Percentiles rank a stretch among this genome's conserved stretches.
Conservation (phyloP, 352 stramenopile genomes). For the Globisporangium sylvaticum region DNA sequence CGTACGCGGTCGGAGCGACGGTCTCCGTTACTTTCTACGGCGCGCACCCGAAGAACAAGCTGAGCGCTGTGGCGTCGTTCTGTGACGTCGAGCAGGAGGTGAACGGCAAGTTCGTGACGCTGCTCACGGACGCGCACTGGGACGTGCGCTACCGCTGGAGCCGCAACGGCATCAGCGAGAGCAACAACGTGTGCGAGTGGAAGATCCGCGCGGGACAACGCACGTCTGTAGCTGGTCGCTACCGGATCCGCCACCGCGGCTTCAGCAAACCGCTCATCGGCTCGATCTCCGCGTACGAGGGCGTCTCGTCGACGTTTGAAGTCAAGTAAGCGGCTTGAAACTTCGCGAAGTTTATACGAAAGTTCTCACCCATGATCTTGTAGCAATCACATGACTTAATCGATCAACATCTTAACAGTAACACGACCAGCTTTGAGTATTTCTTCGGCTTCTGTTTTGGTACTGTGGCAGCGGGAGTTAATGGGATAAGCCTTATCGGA, state of each 20-base stretch:
- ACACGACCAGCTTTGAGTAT: not conserved
- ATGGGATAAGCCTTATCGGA: no score
- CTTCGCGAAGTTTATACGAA: no score
- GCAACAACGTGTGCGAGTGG: constrained; percentile 39
- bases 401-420: not conserved
- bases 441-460: not conserved
- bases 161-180: constrained; percentile 22
- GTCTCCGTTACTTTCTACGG: constrained; percentile 37
- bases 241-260: constrained; percentile 41
- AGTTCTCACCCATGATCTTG: no score
- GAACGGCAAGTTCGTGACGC: constrained; percentile 21
- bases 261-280: constrained; percentile 31
- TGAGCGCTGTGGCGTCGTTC: constrained; percentile 21
- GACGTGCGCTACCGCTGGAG: constrained; percentile 40
- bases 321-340: not conserved
- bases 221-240: constrained; percentile 22
- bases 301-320: not conserved
- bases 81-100: constrained; percentile 39
- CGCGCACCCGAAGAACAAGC: constrained; percentile 38
- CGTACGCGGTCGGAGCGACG: constrained; percentile 28
- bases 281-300: constrained; percentile 12
- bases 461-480: no score
- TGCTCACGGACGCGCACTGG: constrained; percentile 51
- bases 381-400: no score
- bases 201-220: constrained; percentile 2